Conservation (phyloP, 2,329 filamentous ascomycete species). For the Cercospora brassicicola region DNA sequence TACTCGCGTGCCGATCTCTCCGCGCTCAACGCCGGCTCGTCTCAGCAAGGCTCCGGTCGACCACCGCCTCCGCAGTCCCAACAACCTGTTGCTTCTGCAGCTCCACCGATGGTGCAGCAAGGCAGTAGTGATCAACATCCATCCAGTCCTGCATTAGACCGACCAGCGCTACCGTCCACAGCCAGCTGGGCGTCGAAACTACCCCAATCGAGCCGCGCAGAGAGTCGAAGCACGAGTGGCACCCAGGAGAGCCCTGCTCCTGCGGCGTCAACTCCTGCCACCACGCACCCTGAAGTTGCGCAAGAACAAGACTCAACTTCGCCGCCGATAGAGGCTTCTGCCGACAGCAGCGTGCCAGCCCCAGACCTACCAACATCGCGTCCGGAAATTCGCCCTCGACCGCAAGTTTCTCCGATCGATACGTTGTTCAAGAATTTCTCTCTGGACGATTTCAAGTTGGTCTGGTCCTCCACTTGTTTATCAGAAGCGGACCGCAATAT, state of each 20-base stretch:
- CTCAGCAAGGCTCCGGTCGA: constrained; percentile 66
- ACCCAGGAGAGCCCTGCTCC: constrained; percentile 76
- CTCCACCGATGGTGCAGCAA: constrained; percentile 67
- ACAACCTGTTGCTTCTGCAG: constrained; percentile 53
- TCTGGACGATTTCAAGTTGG: constrained; percentile 52
- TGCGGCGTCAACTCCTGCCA: constrained; percentile 32
- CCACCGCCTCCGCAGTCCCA: constrained; percentile 51
- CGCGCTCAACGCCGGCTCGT: constrained; percentile 86
- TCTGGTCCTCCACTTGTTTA: constrained; percentile 52
- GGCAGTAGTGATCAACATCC: constrained; percentile 33
- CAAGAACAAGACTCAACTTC: constrained; percentile 20
- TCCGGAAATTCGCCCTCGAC: constrained; percentile 20
- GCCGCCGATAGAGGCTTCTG: constrained; percentile 16
- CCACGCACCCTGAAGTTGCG: constrained; percentile 15
- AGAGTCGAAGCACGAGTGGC: constrained; percentile 77
- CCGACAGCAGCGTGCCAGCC: constrained; percentile 10
- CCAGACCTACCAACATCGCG: not conserved
- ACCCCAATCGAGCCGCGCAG: constrained; percentile 66
- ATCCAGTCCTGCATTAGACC: constrained; percentile 55
- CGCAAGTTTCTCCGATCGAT: constrained; percentile 35
- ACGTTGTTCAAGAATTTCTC: constrained; percentile 44
- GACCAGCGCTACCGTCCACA: constrained; percentile 86
- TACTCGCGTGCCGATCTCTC: constrained; percentile 93
- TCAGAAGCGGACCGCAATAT: constrained; percentile 52
- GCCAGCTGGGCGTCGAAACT: constrained; percentile 84